These are phyloP conservation scores for Paulownia fortunei DNA, from an alignment of 257 asterid genomes.

Conservation along the genomic window DNA sequence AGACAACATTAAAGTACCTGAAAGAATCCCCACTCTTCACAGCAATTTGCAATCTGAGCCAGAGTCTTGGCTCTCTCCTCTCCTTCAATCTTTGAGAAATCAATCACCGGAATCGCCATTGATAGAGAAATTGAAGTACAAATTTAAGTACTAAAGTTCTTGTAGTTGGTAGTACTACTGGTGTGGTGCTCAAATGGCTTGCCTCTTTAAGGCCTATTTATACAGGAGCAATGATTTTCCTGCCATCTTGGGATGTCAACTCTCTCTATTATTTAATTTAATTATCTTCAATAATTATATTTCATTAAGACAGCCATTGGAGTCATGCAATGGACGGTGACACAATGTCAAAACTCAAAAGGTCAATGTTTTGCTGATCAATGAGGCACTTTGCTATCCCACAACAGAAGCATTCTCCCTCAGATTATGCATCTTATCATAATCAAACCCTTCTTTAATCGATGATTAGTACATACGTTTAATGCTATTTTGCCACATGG, in stretches of 20 bases:
- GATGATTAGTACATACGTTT: too few species aligned
- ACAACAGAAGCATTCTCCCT: neutral
- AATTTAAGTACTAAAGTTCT: neutral
- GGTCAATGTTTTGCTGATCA: slow-evolving; percentile 28
- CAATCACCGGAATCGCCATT: slow-evolving; percentile 69
- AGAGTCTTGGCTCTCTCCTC: slow-evolving; percentile 56
- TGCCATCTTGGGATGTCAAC: slow-evolving; percentile 48
- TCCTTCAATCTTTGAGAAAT: slow-evolving; percentile 58
- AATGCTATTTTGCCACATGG: neutral
- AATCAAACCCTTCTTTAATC: too few species aligned
- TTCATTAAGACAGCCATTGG: slow-evolving; percentile 15
- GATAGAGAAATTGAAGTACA: neutral
- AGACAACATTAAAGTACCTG: slow-evolving; percentile 43
- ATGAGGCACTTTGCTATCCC: neutral
- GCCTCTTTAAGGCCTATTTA: slow-evolving; percentile 40
- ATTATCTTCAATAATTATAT: slow-evolving; percentile 16
- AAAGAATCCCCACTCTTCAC: slow-evolving; percentile 73
- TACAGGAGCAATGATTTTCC: slow-evolving; percentile 43
- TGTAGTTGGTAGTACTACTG: slow-evolving; percentile 2
- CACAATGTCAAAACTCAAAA: neutral
- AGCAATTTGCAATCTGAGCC: slow-evolving; percentile 55
- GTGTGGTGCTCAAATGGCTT: slow-evolving; percentile 30
- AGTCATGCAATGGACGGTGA: slow-evolving; percentile 38
- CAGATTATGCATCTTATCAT: neutral
- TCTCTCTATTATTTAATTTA: neutral